phyloP scores from a whole-genome alignment of 2,329 filamentous ascomycete species.

The Paecilomyces variotii region DNA sequence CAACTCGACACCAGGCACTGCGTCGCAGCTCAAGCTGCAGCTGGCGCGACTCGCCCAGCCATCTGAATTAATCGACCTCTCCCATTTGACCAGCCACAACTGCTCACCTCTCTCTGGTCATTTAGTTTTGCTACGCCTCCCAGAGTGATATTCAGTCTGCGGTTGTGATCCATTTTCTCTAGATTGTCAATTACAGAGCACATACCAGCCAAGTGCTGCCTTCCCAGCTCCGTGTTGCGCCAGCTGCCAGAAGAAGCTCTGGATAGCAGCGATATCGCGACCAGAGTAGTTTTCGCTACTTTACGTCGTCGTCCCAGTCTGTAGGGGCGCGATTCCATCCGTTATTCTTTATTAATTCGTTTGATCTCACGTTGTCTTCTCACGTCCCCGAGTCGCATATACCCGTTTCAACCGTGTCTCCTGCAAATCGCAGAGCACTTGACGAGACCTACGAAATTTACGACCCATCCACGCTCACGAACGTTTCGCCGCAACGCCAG shows the following conservation, averaged over 20 bases:
- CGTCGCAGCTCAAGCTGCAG: conserved; percentile 8
- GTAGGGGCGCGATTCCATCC: not conserved
- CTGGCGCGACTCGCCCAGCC: conserved; percentile 26
- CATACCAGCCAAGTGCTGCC: not conserved
- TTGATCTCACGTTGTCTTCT: conserved; percentile 27
- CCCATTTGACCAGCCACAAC: conserved; percentile 15
- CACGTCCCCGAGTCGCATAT: conserved; percentile 14
- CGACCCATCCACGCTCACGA: conserved; percentile 40
- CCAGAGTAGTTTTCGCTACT: not conserved
- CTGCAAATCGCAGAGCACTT: conserved; percentile 31
- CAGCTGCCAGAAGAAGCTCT: not conserved
- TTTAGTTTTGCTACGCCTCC: not conserved
- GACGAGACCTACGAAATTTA: conserved; percentile 49
- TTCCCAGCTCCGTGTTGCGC: not conserved
- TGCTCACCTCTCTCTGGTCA: conserved; percentile 1
- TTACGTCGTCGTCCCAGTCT: conserved; percentile 5
- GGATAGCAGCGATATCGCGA: not conserved
- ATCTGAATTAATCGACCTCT: conserved; percentile 26
- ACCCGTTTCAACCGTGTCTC: conserved; percentile 36
- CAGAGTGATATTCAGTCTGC: not conserved
- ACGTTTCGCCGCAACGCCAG: conserved; percentile 38
- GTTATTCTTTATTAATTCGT: conserved; percentile 6
- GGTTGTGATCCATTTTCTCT: not conserved
- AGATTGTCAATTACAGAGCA: not conserved
- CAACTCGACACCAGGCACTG: conserved; percentile 3